Base-by-base conservation (phyloP, 805 yeast species). In the Candida khao-thaluensis region DNA sequence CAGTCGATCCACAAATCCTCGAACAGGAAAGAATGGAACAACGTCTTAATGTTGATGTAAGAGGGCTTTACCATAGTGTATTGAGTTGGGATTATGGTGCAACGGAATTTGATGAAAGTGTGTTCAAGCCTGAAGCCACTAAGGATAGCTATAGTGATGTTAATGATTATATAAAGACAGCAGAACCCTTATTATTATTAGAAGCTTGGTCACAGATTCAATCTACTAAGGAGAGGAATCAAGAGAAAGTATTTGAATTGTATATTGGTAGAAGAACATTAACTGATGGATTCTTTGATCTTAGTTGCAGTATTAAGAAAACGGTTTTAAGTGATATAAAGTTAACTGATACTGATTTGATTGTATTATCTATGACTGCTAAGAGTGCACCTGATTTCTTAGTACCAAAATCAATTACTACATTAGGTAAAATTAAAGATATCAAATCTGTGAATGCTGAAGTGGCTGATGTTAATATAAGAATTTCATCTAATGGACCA, bases 191-290 rank as follows among this genome's bases (percentile, higher is more conserved):
- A 30, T 64, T 93, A 30, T 63, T 90, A 56, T 62, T 91, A 28
- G 99, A 93, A 62, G 85, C 95, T 47, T 95, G 98, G 97, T 95
- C 90, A 53, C 84, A 87, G 0, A 76, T 93, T 18, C 82, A 80
- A 48, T 72, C 86, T 4, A 79, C 93, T 0, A 80, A 84, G 45
- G 78, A 77, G 35, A 77, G 85, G 12, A 75, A 74, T 7, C 76
- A 74, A 35, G 72, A 69, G 39, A 61, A 51, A 4, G 89, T 95
- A 0, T 82, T 90, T 56, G 73, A 72, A 21, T 50, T 90, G 2
- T 65, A 77, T 2, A 66, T 90, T 14, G 97, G 95, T 3, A 85
- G 88, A 24, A 74, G 96, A 49, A 76, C 88, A 2, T 79, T 86
- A 1, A 83, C 86, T 11, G 95, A 89, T 50, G 83, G 85, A 10